Evolutionary conservation across 805 yeast species (phyloP).

Genomic region (Kluyveromyces lactis): DNA sequence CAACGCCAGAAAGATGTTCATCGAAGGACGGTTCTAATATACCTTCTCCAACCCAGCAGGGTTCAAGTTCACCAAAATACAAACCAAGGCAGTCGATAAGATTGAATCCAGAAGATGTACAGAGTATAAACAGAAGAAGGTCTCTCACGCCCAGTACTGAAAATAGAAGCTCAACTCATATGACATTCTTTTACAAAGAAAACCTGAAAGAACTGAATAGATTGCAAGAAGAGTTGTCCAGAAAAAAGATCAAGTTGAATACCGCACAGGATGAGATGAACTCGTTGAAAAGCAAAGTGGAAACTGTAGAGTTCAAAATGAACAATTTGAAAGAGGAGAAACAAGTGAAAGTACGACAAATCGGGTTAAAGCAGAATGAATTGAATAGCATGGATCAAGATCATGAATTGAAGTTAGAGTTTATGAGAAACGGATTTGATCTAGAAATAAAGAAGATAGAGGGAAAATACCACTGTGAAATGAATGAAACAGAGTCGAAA

Average conservation of each 20-base stretch:
- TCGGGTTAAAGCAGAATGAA: constrained; percentile 27
- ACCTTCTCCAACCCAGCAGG: constrained; percentile 1
- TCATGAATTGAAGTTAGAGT: constrained; percentile 17
- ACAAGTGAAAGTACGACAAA: constrained; percentile 17
- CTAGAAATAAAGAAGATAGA: constrained; percentile 27
- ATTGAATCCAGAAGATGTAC: not conserved
- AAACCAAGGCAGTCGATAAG: constrained; percentile 1
- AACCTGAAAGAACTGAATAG: constrained; percentile 25
- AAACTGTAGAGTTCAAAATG: constrained; percentile 19
- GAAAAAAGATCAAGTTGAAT: constrained; percentile 20
- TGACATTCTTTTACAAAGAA: constrained; percentile 26
- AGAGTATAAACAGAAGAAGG: not conserved
- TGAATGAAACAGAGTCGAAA: constrained; percentile 28
- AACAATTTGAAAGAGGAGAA: constrained; percentile 24
- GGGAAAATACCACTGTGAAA: constrained; percentile 31
- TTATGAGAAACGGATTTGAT: constrained; percentile 26
- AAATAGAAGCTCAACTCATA: constrained; percentile 9
- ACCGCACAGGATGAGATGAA: constrained; percentile 18
- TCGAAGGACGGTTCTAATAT: constrained; percentile 1
- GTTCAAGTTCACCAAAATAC: constrained; percentile 2
- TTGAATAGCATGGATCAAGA: constrained; percentile 25
- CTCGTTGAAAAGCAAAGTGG: constrained; percentile 13
- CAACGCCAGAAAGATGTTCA: constrained; percentile 1
- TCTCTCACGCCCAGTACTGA: constrained; percentile 4
- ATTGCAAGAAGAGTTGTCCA: constrained; percentile 20